Evolutionary conservation across 257 asterid genomes (phyloP).

Genomic region (Solanum gracilifrons): DNA sequence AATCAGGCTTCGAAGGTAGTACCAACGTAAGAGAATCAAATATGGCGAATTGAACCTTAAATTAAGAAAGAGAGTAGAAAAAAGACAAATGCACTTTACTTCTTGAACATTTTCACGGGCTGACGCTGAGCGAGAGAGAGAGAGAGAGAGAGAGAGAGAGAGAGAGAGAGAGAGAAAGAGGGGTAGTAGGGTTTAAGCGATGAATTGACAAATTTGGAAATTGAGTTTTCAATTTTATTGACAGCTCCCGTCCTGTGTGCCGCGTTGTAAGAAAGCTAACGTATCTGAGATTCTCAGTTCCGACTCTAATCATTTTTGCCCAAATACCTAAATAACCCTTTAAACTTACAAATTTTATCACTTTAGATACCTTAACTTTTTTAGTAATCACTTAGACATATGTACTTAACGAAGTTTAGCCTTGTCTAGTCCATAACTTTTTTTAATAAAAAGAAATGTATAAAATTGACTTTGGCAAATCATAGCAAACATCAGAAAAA

Average conservation of each 20-base stretch:
- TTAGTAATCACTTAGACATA: not conserved
- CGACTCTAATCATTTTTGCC: not conserved
- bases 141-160: too few relatives aligned
- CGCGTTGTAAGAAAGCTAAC: not conserved
- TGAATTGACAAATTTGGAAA: not conserved
- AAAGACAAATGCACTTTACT: conserved; percentile 26
- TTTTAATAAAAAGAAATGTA: too few relatives aligned
- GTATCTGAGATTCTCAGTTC: not conserved
- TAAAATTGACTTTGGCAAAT: not conserved
- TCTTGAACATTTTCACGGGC: conserved; percentile 51
- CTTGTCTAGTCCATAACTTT: not conserved
- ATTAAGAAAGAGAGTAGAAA: not conserved
- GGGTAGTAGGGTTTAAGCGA: conserved; percentile 16
- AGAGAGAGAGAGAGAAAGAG: not conserved
- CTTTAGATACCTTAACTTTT: not conserved
- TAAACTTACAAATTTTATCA: not conserved
- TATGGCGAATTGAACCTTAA: not conserved
- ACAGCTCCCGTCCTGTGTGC: not conserved
- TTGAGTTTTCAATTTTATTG: not conserved
- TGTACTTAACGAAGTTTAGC: not conserved
- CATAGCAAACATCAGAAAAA: not conserved
- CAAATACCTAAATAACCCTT: not conserved
- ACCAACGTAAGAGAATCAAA: not conserved
- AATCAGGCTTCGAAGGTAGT: not conserved
- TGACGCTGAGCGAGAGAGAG: not conserved